Evolutionary conservation across 768 basidiomycete genomes (phyloP).

Genomic region (Boletus patriciae): DNA sequence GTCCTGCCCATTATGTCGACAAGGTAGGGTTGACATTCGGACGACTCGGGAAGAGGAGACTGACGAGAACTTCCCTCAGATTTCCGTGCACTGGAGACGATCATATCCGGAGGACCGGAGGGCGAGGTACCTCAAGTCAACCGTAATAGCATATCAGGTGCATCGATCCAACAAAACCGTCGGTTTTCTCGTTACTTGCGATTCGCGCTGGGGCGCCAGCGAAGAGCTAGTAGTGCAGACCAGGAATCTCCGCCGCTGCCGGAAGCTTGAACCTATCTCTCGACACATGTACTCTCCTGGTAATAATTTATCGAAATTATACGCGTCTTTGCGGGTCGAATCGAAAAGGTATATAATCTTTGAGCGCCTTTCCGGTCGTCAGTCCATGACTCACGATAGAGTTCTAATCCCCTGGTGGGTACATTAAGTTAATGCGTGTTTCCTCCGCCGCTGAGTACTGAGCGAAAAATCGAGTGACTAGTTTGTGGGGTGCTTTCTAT

Average conservation of each 20-base stretch:
- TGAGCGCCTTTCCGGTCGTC: not conserved
- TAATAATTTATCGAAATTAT: not conserved
- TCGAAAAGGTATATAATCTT: not conserved
- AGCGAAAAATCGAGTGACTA: not conserved
- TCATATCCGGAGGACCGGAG: slow-evolving; percentile 41
- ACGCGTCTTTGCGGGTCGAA: not conserved
- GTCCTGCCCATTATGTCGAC: slow-evolving; percentile 89
- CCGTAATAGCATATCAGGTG: slow-evolving; percentile 16
- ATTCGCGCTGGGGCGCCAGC: slow-evolving; percentile 51
- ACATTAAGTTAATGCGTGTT: not conserved
- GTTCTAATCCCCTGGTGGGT: not conserved
- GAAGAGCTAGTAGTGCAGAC: slow-evolving; percentile 36
- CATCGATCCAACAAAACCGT: slow-evolving; percentile 36
- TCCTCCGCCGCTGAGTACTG: not conserved
- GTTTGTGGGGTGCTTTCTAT: not conserved
- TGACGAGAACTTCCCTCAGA: slow-evolving; percentile 36
- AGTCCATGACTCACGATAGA: not conserved
- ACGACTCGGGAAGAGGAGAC: not conserved
- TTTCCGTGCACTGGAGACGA: slow-evolving; percentile 61
- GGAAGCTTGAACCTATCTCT: slow-evolving; percentile 11
- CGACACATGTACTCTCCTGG: not conserved
- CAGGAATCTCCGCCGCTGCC: slow-evolving; percentile 19
- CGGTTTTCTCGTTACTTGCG: slow-evolving; percentile 61
- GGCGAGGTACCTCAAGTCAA: slow-evolving; percentile 8
- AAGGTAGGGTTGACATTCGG: slow-evolving; percentile 52